Evolutionary conservation across 805 yeast species (phyloP), one percentile per base, ranked within the genome.

Genomic region (Kodamaea jinghongensis): DNA sequence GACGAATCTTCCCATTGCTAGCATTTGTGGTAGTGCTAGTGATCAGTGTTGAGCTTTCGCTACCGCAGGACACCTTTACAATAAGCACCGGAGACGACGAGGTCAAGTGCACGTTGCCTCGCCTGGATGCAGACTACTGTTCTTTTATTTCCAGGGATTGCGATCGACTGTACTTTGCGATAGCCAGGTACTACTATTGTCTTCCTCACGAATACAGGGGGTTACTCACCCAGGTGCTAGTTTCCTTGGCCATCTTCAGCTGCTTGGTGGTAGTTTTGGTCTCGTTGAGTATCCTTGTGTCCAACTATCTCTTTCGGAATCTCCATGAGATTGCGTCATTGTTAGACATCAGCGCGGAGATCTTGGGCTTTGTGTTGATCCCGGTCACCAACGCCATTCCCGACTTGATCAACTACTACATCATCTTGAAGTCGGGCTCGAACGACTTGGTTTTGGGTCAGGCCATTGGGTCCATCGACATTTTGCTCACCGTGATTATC

Each of bases 311-410:
- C 8, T 60, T 65, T 32, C 49, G 50, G 16, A 57, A 63, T 28
- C 50, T 67, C 5, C 58, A 62, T 30, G 50, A 50, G 17, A 41
- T 65, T 6, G 53, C 68, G 6, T 47, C 43, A 1, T 34, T 40
- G 2, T 41, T 63, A 3, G 42, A 51, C 1, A 48, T 65, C 4
- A 61, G 55, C 39, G 52, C 54, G 26, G 58, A 61, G 39, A 48
- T 65, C 28, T 44, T 67, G 28, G 56, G 66, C 35, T 64, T 56
- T 37, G 49, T 65, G 6, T 34, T 67, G 7, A 54, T 67, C 4
- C 73, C 73, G 1, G 45, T 65, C 8, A 50, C 65, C 16, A 67
- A 67, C 43, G 59, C 68, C 3, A 47, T 60, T 9, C 70, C 70
- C 8, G 73, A 67, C 45, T 49, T 67, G 15, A 44, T 66, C 13